phyloP scores from a whole-genome alignment of 768 basidiomycete species.

The Collybia sordida region DNA sequence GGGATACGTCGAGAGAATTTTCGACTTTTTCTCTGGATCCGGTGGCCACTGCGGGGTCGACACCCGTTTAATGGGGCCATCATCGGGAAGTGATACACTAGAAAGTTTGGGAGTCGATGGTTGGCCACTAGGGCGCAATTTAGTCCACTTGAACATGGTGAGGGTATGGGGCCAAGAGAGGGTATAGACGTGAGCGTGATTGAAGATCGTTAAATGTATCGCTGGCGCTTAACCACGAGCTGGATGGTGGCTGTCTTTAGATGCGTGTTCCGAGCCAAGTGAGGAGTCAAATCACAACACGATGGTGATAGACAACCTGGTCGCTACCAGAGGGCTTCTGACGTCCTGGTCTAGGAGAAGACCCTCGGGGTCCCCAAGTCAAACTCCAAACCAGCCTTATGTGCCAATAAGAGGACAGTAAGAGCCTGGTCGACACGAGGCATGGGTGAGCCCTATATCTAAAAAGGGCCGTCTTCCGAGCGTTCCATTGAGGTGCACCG shows the following conservation, averaged over 20 bases:
- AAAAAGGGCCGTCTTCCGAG: conserved; percentile 12
- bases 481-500: conserved; percentile 9
- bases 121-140: conserved; percentile 19
- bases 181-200: conserved; percentile 18
- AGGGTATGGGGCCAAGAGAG: conserved; percentile 14
- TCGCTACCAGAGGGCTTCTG: conserved; percentile 22
- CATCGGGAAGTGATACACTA: conserved; percentile 29
- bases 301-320: conserved; percentile 22
- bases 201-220: conserved; percentile 24
- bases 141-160: conserved; percentile 35
- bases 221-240: conserved; percentile 31
- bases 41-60: conserved; percentile 18
- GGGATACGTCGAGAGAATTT: conserved; percentile 16
- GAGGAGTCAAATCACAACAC: conserved; percentile 7
- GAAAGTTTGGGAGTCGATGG: conserved; percentile 33
- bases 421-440: conserved; percentile 33
- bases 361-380: conserved; percentile 26
- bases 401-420: conserved; percentile 20
- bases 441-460: conserved; percentile 20
- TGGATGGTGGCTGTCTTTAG: conserved; percentile 25
- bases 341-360: conserved; percentile 27
- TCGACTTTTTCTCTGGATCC: conserved; percentile 18
- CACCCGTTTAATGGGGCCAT: conserved; percentile 13
- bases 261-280: conserved; percentile 21
- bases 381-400: conserved; percentile 25